Conservation (phyloP, 1,284 basidiomycete genomes). For the Ustilago crameri region DNA sequence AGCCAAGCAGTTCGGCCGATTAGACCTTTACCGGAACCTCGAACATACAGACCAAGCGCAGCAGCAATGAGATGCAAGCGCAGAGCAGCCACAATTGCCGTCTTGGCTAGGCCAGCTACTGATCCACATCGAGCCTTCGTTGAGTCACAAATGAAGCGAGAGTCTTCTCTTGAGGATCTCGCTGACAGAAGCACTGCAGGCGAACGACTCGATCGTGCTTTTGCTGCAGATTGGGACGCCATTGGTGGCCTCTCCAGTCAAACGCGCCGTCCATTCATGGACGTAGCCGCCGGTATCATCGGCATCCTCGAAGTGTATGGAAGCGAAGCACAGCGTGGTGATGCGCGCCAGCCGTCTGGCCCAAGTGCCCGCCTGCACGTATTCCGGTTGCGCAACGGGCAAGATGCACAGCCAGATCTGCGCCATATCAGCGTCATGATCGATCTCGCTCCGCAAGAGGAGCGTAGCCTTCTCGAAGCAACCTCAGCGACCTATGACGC, state of each 20-base stretch:
- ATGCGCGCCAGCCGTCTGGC: not conserved
- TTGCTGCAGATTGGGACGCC: constrained; percentile 41
- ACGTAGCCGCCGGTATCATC: constrained; percentile 34
- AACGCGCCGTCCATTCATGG: constrained; percentile 43
- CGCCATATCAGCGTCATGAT: constrained; percentile 33
- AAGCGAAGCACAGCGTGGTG: not conserved
- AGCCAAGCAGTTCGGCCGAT: constrained; percentile 5
- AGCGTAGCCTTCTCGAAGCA: constrained; percentile 23
- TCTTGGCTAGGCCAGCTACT: constrained; percentile 28
- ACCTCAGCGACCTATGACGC: constrained; percentile 26
- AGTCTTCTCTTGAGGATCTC: constrained; percentile 29
- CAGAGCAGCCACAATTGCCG: constrained; percentile 26
- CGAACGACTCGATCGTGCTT: constrained; percentile 35
- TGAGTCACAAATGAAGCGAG: constrained; percentile 14
- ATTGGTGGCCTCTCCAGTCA: constrained; percentile 24
- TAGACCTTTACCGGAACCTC: constrained; percentile 23
- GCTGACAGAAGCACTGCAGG: constrained; percentile 13
- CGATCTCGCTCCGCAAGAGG: constrained; percentile 17
- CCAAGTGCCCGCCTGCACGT: constrained; percentile 22
- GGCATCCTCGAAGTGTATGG: constrained; percentile 27
- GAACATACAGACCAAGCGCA: constrained; percentile 7
- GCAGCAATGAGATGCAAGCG: constrained; percentile 23
- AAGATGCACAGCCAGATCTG: constrained; percentile 11
- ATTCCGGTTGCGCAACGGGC: constrained; percentile 21
- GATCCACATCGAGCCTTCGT: constrained; percentile 26